Conservation (phyloP, 345 rosid genomes). For the Eucalyptus caleyi region DNA sequence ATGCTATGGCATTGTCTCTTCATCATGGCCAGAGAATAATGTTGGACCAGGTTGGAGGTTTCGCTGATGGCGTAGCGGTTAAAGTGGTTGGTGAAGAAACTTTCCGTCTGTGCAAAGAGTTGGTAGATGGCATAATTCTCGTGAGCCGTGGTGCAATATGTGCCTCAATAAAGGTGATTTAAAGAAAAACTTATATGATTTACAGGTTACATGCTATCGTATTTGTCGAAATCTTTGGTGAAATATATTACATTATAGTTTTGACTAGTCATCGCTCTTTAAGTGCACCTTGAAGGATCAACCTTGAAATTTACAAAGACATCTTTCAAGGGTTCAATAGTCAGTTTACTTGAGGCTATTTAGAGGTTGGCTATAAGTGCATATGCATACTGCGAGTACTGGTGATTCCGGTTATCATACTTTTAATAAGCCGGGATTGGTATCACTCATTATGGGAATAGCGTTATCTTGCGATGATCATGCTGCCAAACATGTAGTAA, state of each 20-base stretch:
- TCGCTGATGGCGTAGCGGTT: constrained; percentile 99
- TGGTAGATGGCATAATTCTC: constrained; percentile 91
- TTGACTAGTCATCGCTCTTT: neutral
- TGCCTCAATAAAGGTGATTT: constrained; percentile 81
- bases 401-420: neutral
- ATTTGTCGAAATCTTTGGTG: neutral
- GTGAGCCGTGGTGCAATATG: constrained; percentile 97
- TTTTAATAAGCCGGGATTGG: neutral
- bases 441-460: neutral
- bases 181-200: neutral
- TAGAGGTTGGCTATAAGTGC: neutral
- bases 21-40: constrained; percentile 88
- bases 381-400: neutral
- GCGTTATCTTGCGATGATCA: neutral
- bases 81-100: constrained; percentile 96
- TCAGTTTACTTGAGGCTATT: neutral
- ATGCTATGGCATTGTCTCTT: constrained; percentile 94
- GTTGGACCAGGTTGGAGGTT: constrained; percentile 86
- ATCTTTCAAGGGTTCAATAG: neutral
- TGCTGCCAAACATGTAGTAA: neutral
- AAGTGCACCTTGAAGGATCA: neutral
- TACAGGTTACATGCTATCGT: neutral
- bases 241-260: neutral
- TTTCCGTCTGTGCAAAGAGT: constrained; percentile 65
- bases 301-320: neutral